Evolutionary conservation across 345 rosid species (phyloP).

Genomic region (Eutrema yunnanense): DNA sequence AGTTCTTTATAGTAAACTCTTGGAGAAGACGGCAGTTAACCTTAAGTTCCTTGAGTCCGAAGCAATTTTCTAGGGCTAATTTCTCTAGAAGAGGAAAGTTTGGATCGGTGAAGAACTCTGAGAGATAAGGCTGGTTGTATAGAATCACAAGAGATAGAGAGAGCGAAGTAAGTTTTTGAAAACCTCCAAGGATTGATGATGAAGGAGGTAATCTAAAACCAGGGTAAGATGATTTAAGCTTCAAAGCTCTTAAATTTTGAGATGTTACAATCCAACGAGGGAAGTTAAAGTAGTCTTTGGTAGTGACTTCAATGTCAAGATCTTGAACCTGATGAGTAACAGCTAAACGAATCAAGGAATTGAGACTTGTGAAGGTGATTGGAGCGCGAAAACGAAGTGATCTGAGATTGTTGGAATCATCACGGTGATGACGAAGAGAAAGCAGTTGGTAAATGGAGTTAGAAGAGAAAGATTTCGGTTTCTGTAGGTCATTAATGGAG

Average conservation of each 20-base stretch:
- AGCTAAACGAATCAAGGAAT: slow-evolving; percentile 63
- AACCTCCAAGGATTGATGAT: slow-evolving; percentile 46
- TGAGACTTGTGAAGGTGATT: slow-evolving; percentile 59
- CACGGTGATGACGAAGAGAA: slow-evolving; percentile 16
- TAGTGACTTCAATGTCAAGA: slow-evolving; percentile 71
- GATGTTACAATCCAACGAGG: slow-evolving; percentile 58
- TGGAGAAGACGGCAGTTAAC: slow-evolving; percentile 52
- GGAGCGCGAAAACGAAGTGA: slow-evolving; percentile 51
- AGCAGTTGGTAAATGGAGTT: slow-evolving; percentile 18
- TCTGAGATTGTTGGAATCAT: slow-evolving; percentile 40
- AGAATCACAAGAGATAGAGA: slow-evolving; percentile 50
- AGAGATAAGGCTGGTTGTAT: slow-evolving; percentile 43
- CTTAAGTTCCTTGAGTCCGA: slow-evolving; percentile 51
- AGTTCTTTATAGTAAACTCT: slow-evolving; percentile 48
- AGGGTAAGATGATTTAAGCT: slow-evolving; percentile 48
- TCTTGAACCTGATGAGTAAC: slow-evolving; percentile 55
- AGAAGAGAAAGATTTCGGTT: slow-evolving; percentile 13
- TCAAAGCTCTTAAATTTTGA: slow-evolving; percentile 45
- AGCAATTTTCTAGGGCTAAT: slow-evolving; percentile 46
- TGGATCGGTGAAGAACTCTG: slow-evolving; percentile 59
- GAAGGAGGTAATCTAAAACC: slow-evolving; percentile 74
- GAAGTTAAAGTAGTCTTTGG: slow-evolving; percentile 69
- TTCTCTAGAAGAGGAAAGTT: slow-evolving; percentile 56
- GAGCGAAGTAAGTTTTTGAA: slow-evolving; percentile 44
- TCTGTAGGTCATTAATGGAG: slow-evolving; percentile 20